Base-by-base conservation (phyloP, 2,329 filamentous ascomycete species). In the Fusarium dimerum region DNA sequence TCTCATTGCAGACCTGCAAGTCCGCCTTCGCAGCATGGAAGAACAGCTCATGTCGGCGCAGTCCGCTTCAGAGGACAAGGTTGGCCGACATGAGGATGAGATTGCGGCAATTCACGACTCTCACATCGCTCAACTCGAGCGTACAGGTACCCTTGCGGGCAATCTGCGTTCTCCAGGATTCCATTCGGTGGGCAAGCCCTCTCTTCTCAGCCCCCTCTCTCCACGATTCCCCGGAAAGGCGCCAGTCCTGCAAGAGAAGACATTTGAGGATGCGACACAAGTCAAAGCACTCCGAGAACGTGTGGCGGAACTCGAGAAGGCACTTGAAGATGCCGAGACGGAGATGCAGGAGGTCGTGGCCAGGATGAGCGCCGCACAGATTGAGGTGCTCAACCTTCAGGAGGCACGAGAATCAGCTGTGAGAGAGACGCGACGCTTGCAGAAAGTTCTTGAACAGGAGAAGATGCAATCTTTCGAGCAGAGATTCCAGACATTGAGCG, bases 81-180 rank as follows among this genome's bases (percentile, higher is more conserved):
- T 97, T 51, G 76, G 83, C 41, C 86, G 85, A 45, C 92, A 97
- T 66, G 94, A 97, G 70, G 90, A 94, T 38, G 92, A 97, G 71
- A 82, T 96, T 38, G 77, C 83, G 16, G 77, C 81, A 18, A 76
- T 97, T 49, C 87, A 88, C 60, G 90, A 95, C 50, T 88, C 84
- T 53, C 86, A 94, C 66, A 90, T 83, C 66, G 78, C 79, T 16
- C 89, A 94, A 65, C 82, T 97, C 32, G 85, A 86, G 60, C 88
- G 93, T 13, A 82, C 91, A 65, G 86, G 86, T 69, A 74, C 56
- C 41, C 58, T 68, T 51, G 18, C 69, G 12, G 67, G 68, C 52
- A 68, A 66, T 20, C 53, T 68, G 43, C 65, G 63, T 43, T 69
- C 65, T 61, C 76, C 64, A 16, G 63, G 60, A n/a, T 59, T 70